Percentiles rank a stretch among this genome's conserved stretches.
phyloP scores from a whole-genome alignment of 345 rosid genomes.

The Pistacia atlantica region DNA sequence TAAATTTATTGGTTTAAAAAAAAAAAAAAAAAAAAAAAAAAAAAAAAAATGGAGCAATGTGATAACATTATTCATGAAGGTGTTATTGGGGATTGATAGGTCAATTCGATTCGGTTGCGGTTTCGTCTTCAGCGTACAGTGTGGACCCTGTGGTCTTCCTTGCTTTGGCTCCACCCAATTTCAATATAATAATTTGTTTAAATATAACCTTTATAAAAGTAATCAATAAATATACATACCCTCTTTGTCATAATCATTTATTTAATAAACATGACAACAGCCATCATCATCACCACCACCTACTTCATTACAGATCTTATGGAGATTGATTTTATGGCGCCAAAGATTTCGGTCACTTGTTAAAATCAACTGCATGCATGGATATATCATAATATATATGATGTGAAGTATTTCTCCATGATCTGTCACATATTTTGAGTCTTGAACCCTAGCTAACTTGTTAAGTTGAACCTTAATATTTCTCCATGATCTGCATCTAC shows the following conservation, averaged over 20 bases:
- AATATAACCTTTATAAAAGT: background rate
- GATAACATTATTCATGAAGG: background rate
- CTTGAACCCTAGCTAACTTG: background rate
- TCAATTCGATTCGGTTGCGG: slow-evolving; percentile 30
- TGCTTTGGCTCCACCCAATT: slow-evolving; percentile 17
- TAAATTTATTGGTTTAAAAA: too few relatives aligned
- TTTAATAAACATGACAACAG: slow-evolving; percentile 11
- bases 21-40: too few relatives aligned
- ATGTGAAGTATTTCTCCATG: too few relatives aligned
- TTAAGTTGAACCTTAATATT: background rate
- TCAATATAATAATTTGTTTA: background rate
- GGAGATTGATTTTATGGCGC: background rate
- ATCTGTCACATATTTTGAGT: background rate
- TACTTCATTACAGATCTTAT: background rate
- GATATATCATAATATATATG: background rate
- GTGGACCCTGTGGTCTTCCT: slow-evolving; percentile 14
- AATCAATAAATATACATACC: background rate
- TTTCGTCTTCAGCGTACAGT: slow-evolving; percentile 25
- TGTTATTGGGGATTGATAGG: background rate
- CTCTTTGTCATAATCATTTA: slow-evolving; percentile 9
- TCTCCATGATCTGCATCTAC: background rate
- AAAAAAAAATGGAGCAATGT: too few relatives aligned
- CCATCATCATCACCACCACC: background rate
- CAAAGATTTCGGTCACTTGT: background rate
- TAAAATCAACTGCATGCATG: background rate